phyloP scores from a whole-genome alignment of 2,329 filamentous ascomycete species.

The Ceratocystis cacaofunesta region DNA sequence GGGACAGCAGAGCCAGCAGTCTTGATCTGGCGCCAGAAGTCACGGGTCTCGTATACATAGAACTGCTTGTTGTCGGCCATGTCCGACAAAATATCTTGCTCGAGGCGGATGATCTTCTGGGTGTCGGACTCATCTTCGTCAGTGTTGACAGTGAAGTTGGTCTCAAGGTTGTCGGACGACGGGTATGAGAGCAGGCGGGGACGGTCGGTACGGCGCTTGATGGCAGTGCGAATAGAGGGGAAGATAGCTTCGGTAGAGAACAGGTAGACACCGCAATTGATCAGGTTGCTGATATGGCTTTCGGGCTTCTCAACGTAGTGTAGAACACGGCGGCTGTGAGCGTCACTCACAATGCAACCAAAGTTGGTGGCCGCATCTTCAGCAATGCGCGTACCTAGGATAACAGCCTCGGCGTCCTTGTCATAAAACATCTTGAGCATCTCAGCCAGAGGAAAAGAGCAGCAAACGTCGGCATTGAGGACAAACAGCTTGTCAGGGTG shows the following conservation, averaged over 20 bases:
- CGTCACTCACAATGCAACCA: slow-evolving; percentile 91
- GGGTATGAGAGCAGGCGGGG: slow-evolving; percentile 90
- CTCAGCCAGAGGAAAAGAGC: slow-evolving; percentile 87
- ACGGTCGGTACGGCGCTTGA: slow-evolving; percentile 86
- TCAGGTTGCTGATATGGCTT: slow-evolving; percentile 91
- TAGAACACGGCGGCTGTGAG: slow-evolving; percentile 84
- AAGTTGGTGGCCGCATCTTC: slow-evolving; percentile 92
- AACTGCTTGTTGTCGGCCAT: slow-evolving; percentile 96
- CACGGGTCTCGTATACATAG: slow-evolving; percentile 95
- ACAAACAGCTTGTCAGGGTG: slow-evolving; percentile 92
- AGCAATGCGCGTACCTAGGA: slow-evolving; percentile 79
- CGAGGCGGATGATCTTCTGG: slow-evolving; percentile 79
- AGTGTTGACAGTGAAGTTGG: slow-evolving; percentile 40
- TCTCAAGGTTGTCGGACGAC: slow-evolving; percentile 81
- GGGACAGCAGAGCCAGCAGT: slow-evolving; percentile 93
- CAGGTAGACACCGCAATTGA: slow-evolving; percentile 98
- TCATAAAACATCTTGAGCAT: slow-evolving; percentile 93
- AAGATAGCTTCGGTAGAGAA: slow-evolving; percentile 94
- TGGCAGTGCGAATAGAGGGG: slow-evolving; percentile 82
- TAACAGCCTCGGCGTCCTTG: slow-evolving; percentile 91
- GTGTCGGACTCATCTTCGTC: slow-evolving; percentile 63
- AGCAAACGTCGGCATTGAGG: slow-evolving; percentile 96
- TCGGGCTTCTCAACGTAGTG: slow-evolving; percentile 99
- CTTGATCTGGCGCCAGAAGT: slow-evolving; percentile 99
- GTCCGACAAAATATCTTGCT: slow-evolving; percentile 92